A percentile compares a stretch with the other conserved stretches of the same genome.
Evolutionary conservation across 805 yeast species (phyloP).

Genomic region (Teunomyces pallodes): DNA sequence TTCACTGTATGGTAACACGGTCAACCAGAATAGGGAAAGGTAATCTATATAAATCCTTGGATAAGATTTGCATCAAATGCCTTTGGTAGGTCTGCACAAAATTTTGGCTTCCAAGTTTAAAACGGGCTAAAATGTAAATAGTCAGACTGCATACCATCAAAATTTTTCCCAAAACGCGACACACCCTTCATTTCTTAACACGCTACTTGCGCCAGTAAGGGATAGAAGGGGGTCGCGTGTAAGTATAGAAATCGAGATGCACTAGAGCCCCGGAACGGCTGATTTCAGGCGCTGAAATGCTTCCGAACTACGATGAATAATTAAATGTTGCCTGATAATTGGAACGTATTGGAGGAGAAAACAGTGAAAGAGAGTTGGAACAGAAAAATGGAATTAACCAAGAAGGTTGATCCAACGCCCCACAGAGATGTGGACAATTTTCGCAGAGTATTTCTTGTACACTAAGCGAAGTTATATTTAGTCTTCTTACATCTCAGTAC

Average conservation of each 20-base stretch:
- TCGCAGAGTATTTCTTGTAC: too few relatives aligned
- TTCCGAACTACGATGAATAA: not conserved
- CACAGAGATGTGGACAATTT: too few relatives aligned
- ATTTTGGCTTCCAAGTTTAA: not conserved
- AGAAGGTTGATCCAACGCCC: too few relatives aligned
- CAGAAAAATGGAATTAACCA: too few relatives aligned
- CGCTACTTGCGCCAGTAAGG: not conserved
- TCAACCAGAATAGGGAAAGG: not conserved
- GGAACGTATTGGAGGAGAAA: too few relatives aligned
- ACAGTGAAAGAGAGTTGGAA: too few relatives aligned
- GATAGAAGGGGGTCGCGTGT: not conserved
- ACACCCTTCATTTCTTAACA: not conserved
- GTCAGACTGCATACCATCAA: not conserved
- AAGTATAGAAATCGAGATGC: not conserved
- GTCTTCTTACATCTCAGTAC: not conserved
- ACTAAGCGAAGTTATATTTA: not conserved
- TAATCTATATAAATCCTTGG: not conserved
- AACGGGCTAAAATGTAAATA: not conserved
- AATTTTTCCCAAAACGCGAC: slow-evolving; percentile 1
- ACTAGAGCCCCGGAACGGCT: not conserved
- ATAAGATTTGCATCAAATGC: not conserved
- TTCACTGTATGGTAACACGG: not conserved
- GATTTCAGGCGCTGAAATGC: not conserved
- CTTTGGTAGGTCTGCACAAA: not conserved
- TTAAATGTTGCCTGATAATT: too few relatives aligned